Evolutionary conservation across 2,329 filamentous ascomycete genomes (phyloP).

Genomic region (Ceratocystis lukuohia): DNA sequence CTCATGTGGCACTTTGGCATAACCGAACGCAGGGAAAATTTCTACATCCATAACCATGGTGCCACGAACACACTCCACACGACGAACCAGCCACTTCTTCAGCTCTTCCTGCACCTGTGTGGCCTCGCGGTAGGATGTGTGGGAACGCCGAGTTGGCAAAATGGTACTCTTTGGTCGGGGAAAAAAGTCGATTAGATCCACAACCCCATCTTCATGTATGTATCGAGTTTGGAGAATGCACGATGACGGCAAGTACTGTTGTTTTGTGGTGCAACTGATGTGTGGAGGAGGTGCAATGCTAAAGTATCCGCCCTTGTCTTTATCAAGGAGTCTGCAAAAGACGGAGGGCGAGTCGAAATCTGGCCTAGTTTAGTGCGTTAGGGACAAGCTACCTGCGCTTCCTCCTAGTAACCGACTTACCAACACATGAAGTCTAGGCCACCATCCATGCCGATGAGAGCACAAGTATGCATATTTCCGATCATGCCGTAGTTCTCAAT

Average conservation of each 20-base stretch:
- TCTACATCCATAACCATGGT: slow-evolving; percentile 50
- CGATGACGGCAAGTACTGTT: slow-evolving; percentile 61
- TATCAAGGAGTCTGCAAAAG: slow-evolving; percentile 62
- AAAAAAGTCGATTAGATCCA: slow-evolving; percentile 63
- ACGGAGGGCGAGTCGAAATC: slow-evolving; percentile 66
- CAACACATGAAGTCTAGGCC: slow-evolving; percentile 70
- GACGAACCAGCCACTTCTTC: slow-evolving; percentile 57
- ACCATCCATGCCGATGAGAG: slow-evolving; percentile 59
- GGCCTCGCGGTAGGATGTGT: slow-evolving; percentile 41
- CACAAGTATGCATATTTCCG: slow-evolving; percentile 68
- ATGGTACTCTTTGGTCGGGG: slow-evolving; percentile 50
- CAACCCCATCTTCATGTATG: slow-evolving; percentile 60
- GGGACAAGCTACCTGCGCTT: background rate
- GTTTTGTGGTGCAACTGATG: slow-evolving; percentile 53
- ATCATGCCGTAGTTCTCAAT: slow-evolving; percentile 72
- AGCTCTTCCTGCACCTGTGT: slow-evolving; percentile 45
- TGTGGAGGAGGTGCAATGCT: slow-evolving; percentile 45
- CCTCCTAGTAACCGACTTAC: slow-evolving; percentile 28
- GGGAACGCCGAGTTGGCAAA: slow-evolving; percentile 37
- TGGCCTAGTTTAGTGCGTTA: slow-evolving; percentile 37
- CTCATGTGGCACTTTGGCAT: slow-evolving; percentile 49
- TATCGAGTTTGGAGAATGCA: slow-evolving; percentile 68
- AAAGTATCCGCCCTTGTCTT: slow-evolving; percentile 61
- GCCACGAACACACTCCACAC: slow-evolving; percentile 61
- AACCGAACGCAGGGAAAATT: slow-evolving; percentile 60